Conservation (phyloP, 2,329 filamentous ascomycete genomes). For the Cordyceps fumosorosea region DNA sequence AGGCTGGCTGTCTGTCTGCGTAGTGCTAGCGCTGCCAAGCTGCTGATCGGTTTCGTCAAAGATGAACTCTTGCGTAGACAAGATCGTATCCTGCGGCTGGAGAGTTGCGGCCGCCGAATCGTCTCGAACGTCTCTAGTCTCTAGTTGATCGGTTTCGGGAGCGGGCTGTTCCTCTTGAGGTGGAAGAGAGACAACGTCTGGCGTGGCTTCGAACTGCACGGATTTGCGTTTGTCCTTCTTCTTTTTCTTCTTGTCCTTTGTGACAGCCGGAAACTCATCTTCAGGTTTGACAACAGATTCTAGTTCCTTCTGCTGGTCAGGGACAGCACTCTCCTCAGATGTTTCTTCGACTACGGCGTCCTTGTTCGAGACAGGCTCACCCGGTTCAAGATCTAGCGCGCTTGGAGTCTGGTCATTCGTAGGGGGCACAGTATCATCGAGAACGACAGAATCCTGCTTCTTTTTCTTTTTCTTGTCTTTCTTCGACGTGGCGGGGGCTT, state of each 20-base stretch:
- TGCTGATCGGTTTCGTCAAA: slow-evolving; percentile 21
- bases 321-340: background rate
- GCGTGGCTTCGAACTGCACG: slow-evolving; percentile 17
- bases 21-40: slow-evolving; percentile 17
- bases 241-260: slow-evolving; percentile 16
- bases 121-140: slow-evolving; percentile 7
- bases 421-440: slow-evolving; percentile 2
- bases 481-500: slow-evolving; percentile 14
- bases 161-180: background rate
- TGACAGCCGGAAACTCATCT: slow-evolving; percentile 2
- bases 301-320: background rate
- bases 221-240: slow-evolving; percentile 19
- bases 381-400: background rate
- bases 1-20: slow-evolving; percentile 20
- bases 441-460: slow-evolving; percentile 13
- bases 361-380: background rate
- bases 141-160: background rate
- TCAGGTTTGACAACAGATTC: background rate
- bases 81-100: slow-evolving; percentile 22
- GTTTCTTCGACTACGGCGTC: background rate
- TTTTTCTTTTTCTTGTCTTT: slow-evolving; percentile 25
- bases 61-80: slow-evolving; percentile 26
- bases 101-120: slow-evolving; percentile 10
- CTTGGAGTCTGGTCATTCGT: background rate
- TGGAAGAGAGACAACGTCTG: background rate